Evolutionary conservation across 176 grass and related monocot species (phyloP), one percentile per base, ranked within the genome.

Genomic region (Tuctoria greenei): DNA sequence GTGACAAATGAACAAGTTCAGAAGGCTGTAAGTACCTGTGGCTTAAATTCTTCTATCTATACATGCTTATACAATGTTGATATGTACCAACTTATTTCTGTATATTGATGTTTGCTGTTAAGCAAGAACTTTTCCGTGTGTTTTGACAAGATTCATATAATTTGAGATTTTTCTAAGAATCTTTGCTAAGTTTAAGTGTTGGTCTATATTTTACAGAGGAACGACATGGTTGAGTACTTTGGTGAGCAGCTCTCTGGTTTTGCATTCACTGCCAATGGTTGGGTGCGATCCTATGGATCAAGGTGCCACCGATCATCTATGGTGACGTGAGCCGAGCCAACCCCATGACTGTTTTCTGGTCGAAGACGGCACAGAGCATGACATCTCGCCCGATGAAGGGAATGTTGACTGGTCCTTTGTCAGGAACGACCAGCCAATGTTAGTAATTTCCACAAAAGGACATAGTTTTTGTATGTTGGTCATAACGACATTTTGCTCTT

Each of bases 151-250:
- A 31, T 31, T 31, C 31, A 31, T 31, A 4, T 78, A 2, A n/a
- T 31, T 45, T 28, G 18, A 6, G 13, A 25, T 16, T 14, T 20
- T 71, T 26, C 34, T 17, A 27, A 16, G 37, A 12, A 56, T 60
- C 0, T 74, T 61, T 63, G 13, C 56, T 76, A 4, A 23, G 24
- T 57, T 64, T 61, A 57, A 74, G 5, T 21, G 10, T 11, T 16
- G 27, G 10, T 16, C 2, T 60, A 56, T 58, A 45, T 76, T 64
- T 50, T 56, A 39, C 89, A 97, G 93, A 97, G 93, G 47, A 97
- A 97, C 38, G 93, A 97, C 76, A 97, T 97, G 93, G 93, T 97
- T 39, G 93, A 97, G 80, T 97, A 97, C 80, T 97, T 97, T 0
- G 93, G 93, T 24, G 93, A 97, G 76, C 93, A 97, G 66, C 81